Evolutionary conservation across 352 stramenopile genomes (phyloP).

Genomic region (Phytophthora brassicae): DNA sequence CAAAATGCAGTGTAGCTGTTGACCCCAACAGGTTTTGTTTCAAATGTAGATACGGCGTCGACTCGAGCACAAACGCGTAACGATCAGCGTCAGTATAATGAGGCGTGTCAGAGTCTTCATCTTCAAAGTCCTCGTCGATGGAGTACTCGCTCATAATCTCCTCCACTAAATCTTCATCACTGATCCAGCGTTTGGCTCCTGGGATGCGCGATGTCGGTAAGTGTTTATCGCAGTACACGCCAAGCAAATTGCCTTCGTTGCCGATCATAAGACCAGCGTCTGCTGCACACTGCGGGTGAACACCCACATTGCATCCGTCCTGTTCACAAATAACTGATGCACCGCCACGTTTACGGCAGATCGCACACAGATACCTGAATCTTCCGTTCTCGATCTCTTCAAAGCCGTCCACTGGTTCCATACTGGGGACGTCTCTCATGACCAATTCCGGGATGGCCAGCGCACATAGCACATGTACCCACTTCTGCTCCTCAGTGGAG

Average conservation of each 20-base stretch:
- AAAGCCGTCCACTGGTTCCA: slow-evolving; percentile 83
- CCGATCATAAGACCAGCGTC: slow-evolving; percentile 84
- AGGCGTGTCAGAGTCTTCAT: slow-evolving; percentile 26
- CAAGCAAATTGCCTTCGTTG: slow-evolving; percentile 63
- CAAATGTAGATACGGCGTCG: slow-evolving; percentile 59
- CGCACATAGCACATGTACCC: slow-evolving; percentile 83
- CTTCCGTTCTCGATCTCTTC: slow-evolving; percentile 84
- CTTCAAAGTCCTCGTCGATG: slow-evolving; percentile 46
- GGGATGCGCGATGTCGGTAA: slow-evolving; percentile 63
- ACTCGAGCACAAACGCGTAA: slow-evolving; percentile 78
- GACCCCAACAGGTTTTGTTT: slow-evolving; percentile 49
- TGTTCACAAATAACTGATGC: slow-evolving; percentile 82
- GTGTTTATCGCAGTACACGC: slow-evolving; percentile 85
- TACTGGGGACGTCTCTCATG: slow-evolving; percentile 78
- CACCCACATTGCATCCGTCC: slow-evolving; percentile 76
- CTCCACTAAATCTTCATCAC: slow-evolving; percentile 80
- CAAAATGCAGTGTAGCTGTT: slow-evolving; percentile 41
- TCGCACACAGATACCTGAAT: slow-evolving; percentile 79
- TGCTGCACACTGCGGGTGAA: slow-evolving; percentile 75
- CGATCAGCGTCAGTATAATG: slow-evolving; percentile 44
- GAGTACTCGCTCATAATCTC: slow-evolving; percentile 84
- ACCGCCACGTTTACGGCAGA: slow-evolving; percentile 79
- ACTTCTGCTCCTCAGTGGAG: slow-evolving; percentile 60
- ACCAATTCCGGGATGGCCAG: slow-evolving; percentile 84
- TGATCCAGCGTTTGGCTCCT: slow-evolving; percentile 82